Conservation (phyloP, 2,329 filamentous ascomycete species). For the Lachnellula subtilissima region DNA sequence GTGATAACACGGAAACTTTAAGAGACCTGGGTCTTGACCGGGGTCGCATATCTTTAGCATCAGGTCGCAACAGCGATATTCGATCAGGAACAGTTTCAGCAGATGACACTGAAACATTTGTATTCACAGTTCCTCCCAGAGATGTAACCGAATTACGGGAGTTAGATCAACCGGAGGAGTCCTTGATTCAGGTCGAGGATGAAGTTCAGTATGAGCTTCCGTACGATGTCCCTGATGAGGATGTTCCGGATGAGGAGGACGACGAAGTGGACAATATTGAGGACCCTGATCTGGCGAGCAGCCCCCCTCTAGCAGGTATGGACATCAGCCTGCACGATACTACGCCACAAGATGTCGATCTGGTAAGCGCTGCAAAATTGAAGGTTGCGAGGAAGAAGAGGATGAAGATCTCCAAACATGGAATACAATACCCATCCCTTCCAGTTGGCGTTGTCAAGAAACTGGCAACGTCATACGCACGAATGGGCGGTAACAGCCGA, state of each 20-base stretch:
- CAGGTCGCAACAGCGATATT: conserved; percentile 28
- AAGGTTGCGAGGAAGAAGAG: conserved; percentile 42
- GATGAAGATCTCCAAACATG: conserved; percentile 61
- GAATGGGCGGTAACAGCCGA: conserved; percentile 60
- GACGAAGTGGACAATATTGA: conserved; percentile 21
- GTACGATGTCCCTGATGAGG: background rate
- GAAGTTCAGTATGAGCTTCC: background rate
- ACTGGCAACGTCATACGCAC: conserved; percentile 65
- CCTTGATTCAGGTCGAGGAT: background rate
- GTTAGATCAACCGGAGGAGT: background rate
- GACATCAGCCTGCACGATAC: conserved; percentile 19
- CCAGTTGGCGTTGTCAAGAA: conserved; percentile 70
- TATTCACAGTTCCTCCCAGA: conserved; percentile 29
- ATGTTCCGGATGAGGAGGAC: conserved; percentile 1
- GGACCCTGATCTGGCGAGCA: conserved; percentile 10
- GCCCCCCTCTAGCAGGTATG: background rate
- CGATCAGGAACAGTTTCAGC: conserved; percentile 18
- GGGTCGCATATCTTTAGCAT: conserved; percentile 16
- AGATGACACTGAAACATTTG: conserved; percentile 32
- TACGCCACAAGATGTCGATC: conserved; percentile 12
- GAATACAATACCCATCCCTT: conserved; percentile 70
- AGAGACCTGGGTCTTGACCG: conserved; percentile 13
- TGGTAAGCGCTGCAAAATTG: conserved; percentile 1
- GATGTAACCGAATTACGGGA: conserved; percentile 12
- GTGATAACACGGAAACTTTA: conserved; percentile 23